These are phyloP conservation scores for Corrigiola litoralis DNA, from an alignment of 179 eudicot species.

Conservation along the genomic window DNA sequence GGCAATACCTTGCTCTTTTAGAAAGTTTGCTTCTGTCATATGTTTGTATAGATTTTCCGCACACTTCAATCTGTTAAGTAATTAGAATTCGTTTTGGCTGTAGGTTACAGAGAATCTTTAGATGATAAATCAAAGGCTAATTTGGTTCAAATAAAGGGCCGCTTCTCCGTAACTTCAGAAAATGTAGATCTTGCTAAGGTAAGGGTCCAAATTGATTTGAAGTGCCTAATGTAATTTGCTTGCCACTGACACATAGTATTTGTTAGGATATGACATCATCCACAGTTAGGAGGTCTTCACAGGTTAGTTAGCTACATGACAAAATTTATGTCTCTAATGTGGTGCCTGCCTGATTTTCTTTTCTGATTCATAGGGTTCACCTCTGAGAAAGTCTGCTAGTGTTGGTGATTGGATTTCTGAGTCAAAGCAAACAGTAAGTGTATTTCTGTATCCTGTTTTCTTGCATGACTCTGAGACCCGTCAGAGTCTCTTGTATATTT, in stretches of 20 bases:
- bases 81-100: conserved; percentile 6
- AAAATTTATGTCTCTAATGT: neutral
- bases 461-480: too few relatives aligned
- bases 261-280: conserved; percentile 69
- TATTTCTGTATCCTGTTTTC: conserved; percentile 18
- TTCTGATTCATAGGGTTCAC: conserved; percentile 57
- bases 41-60: neutral
- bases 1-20: neutral
- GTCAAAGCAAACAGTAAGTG: conserved; percentile 60
- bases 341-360: conserved; percentile 24
- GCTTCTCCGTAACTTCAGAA: conserved; percentile 97
- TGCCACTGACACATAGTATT: conserved; percentile 32
- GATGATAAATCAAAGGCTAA: conserved; percentile 92
- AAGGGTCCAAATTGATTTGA: conserved; percentile 14
- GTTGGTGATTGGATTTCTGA: conserved; percentile 90
- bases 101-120: conserved; percentile 80
- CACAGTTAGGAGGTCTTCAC: conserved; percentile 56
- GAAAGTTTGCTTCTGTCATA: neutral
- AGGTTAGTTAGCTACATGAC: conserved; percentile 33
- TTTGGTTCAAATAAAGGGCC: conserved; percentile 91
- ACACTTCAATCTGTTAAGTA: neutral
- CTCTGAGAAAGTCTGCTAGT: conserved; percentile 87
- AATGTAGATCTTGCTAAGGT: conserved; percentile 94
- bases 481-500: too few relatives aligned
- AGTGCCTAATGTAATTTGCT: conserved; percentile 10